Base-by-base conservation (phyloP, 2,329 filamentous ascomycete genomes). In the Ophiognomonia clavigignenti-juglandacearum region DNA sequence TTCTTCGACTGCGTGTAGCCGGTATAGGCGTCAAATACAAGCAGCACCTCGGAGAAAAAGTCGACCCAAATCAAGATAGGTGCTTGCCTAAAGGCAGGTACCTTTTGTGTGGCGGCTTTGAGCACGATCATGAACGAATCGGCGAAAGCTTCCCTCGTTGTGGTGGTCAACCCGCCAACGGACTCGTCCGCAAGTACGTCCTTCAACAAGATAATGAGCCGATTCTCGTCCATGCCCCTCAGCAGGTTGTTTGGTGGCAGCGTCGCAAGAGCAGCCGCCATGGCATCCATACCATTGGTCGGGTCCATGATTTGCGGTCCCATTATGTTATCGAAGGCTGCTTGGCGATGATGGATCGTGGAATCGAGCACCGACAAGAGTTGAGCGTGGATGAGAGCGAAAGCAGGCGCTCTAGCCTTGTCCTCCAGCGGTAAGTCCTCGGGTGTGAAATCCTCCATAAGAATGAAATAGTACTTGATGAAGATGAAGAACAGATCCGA, bases 401-500 rank as follows among this genome's bases (percentile, higher is more conserved):
- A 80, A 1, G 83, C 90, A 5, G 91, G 91, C 1, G 85, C 82
- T 40, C 86, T 72, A 5, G 75, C 77, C 57, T 78, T 80, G 48
- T 80, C 75, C 1, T 67, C 57, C 14, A 81, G 62, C 2, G 78
- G 70, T 24, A 82, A 60, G 4, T 69, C 70, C 0, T 66, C 57
- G 0, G 84, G 82, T 56, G 86, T 72, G 55, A 86, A 86, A 50
- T 93, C 87, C 34, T 87, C 81, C 4, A 84, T 76, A 3, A 96
- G 72, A 18, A 92, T 77, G 63, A 92, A 86, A 57, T 86, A 95
- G 61, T 93, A 85, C 65, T 95, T 96, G 68, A 83, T 81, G 59
- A 96, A 96, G 37, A 95, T 85, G 67, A 92, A 96, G 61, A 96
- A 88, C 27, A 96, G 72, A 59, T 96, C 91, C 4, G 86, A 95